phyloP scores from a whole-genome alignment of 2,329 filamentous ascomycete species.

The Scytalidium sp. region DNA sequence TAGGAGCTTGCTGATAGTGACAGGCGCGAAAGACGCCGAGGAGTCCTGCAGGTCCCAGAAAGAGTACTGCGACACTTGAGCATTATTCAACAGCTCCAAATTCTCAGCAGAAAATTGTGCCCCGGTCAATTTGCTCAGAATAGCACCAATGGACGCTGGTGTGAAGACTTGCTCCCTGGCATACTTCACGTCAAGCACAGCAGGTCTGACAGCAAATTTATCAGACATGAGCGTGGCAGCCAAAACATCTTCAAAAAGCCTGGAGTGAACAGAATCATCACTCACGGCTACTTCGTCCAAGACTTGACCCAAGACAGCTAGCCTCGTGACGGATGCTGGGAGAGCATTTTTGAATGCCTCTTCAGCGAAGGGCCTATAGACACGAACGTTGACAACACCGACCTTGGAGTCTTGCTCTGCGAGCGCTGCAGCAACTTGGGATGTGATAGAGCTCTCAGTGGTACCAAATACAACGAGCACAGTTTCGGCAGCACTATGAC shows the following conservation, averaged over 20 bases:
- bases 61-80: constrained; percentile 74
- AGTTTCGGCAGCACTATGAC: constrained; percentile 73
- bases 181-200: constrained; percentile 86
- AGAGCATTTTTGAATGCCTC: constrained; percentile 85
- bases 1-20: constrained; percentile 54
- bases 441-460: constrained; percentile 80
- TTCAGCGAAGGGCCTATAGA: constrained; percentile 94
- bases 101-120: constrained; percentile 28
- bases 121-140: constrained; percentile 48
- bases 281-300: constrained; percentile 66
- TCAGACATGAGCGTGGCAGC: constrained; percentile 78
- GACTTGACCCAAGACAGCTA: constrained; percentile 90
- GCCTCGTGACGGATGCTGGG: constrained; percentile 68
- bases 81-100: constrained; percentile 47
- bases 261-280: constrained; percentile 77
- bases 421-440: constrained; percentile 74
- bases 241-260: constrained; percentile 87
- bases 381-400: constrained; percentile 84
- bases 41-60: constrained; percentile 93
- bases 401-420: constrained; percentile 72
- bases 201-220: constrained; percentile 58
- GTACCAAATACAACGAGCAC: constrained; percentile 93
- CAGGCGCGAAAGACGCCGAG: constrained; percentile 60
- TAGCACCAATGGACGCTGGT: constrained; percentile 49
- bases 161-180: constrained; percentile 61